These are phyloP conservation scores for Capsicum baccatum DNA, from an alignment of 257 asterid genomes.

Conservation along the genomic window DNA sequence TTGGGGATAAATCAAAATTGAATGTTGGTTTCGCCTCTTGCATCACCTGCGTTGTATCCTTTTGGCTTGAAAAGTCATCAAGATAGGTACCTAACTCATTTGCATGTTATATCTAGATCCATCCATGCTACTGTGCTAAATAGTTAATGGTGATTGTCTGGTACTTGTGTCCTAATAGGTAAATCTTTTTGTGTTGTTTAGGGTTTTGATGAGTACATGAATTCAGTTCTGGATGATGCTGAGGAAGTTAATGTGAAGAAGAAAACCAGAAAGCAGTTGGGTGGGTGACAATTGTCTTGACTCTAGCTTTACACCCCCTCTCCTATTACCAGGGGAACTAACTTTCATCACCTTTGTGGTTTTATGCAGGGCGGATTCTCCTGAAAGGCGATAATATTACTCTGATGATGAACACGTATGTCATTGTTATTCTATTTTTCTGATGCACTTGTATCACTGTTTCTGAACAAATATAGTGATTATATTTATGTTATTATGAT, in stretches of 20 bases:
- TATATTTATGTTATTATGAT: background rate
- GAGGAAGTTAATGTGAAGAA: constrained; percentile 45
- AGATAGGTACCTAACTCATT: background rate
- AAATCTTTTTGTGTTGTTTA: background rate
- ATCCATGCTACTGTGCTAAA: background rate
- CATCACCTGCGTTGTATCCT: background rate
- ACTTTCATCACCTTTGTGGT: background rate
- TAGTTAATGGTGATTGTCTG: background rate
- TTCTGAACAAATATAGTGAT: background rate
- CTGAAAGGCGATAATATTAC: constrained; percentile 68
- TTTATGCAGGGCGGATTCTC: constrained; percentile 54
- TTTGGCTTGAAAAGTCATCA: background rate
- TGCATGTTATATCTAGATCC: background rate
- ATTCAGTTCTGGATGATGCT: constrained; percentile 60
- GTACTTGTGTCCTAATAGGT: background rate
- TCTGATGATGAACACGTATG: constrained; percentile 61
- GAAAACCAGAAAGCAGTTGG: constrained; percentile 55
- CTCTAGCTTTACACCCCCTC: background rate
- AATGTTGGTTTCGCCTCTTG: constrained; percentile 11
- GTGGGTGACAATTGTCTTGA: background rate
- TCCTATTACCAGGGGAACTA: background rate
- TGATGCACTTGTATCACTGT: background rate
- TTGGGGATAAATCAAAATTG: background rate
- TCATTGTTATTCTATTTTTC: background rate
- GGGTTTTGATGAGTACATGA: constrained; percentile 70